These are phyloP conservation scores for Wallacemonas collosoma DNA, from an alignment of 208 protist genomes.

Conservation along the genomic window DNA sequence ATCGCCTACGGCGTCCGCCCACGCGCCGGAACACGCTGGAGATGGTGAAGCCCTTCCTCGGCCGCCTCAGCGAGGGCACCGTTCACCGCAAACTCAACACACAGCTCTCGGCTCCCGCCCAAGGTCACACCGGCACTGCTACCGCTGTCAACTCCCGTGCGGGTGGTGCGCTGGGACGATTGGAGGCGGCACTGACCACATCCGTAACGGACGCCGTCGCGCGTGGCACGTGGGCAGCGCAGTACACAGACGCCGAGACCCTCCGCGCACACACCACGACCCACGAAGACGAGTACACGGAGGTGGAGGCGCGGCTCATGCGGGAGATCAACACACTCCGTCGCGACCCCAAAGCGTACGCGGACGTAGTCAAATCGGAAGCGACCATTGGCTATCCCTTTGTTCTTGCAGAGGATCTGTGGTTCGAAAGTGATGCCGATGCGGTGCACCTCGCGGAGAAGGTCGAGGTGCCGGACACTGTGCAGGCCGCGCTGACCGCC, in stretches of 20 bases:
- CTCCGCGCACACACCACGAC: constrained; percentile 64
- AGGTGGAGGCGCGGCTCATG: constrained; percentile 59
- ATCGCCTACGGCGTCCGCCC: not conserved
- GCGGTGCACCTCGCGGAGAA: constrained; percentile 19
- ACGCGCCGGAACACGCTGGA: constrained; percentile 9
- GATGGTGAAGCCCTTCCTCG: constrained; percentile 17
- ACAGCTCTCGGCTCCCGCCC: no score
- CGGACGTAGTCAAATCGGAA: constrained; percentile 54
- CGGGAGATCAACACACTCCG: constrained; percentile 76
- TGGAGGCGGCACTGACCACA: not conserved
- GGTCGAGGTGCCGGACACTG: constrained; percentile 11
- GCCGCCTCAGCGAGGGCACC: constrained; percentile 45
- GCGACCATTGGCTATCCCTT: constrained; percentile 71
- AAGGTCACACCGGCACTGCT: no score
- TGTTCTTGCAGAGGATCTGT: constrained; percentile 52
- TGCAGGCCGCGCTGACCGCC: constrained; percentile 7
- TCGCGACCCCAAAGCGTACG: constrained; percentile 57
- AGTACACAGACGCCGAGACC: constrained; percentile 33
- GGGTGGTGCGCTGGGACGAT: no score
- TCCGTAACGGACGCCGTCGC: constrained; percentile 26
- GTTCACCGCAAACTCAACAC: constrained; percentile 22
- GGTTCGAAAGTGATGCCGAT: constrained; percentile 40
- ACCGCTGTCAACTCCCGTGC: no score
- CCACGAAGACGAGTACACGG: constrained; percentile 52
- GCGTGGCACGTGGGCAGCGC: constrained; percentile 32